These are phyloP conservation scores for Dendrobium chrysotoxum DNA, from an alignment of 106 monocot species.

Conservation along the genomic window DNA sequence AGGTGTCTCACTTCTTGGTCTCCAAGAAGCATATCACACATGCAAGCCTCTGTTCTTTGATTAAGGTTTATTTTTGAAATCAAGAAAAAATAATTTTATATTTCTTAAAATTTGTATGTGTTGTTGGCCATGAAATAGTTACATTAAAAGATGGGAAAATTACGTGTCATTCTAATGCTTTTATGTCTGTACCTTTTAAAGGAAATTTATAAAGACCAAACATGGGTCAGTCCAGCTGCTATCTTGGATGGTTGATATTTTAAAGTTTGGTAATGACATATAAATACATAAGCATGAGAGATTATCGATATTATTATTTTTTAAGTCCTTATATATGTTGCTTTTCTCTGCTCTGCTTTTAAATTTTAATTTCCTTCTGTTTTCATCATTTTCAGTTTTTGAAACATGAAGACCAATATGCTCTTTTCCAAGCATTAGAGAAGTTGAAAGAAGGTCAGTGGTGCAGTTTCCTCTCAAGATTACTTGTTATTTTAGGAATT, in stretches of 20 bases:
- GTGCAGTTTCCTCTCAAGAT: not conserved
- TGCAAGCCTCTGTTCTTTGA: too few relatives aligned
- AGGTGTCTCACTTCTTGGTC: too few relatives aligned
- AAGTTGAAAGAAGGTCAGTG: conserved; percentile 10
- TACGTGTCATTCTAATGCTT: not conserved
- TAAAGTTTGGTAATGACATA: not conserved
- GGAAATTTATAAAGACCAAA: not conserved
- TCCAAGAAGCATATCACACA: too few relatives aligned
- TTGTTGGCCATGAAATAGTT: too few relatives aligned
- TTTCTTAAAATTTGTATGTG: too few relatives aligned
- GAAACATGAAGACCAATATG: not conserved
- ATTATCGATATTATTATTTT: not conserved
- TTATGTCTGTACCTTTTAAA: not conserved
- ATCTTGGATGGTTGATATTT: not conserved
- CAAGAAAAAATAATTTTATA: too few relatives aligned
- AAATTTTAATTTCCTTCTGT: not conserved
- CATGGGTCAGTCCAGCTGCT: not conserved
- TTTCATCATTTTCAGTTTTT: conserved; percentile 8
- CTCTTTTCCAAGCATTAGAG: conserved; percentile 10
- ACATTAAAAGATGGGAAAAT: not conserved
- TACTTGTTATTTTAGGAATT: not conserved
- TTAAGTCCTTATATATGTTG: not conserved
- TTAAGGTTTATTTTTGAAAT: too few relatives aligned
- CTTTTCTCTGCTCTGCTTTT: not conserved
- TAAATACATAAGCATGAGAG: not conserved